Conservation (phyloP, 164 flowering plant species). For the Nymphaea thermarum region DNA sequence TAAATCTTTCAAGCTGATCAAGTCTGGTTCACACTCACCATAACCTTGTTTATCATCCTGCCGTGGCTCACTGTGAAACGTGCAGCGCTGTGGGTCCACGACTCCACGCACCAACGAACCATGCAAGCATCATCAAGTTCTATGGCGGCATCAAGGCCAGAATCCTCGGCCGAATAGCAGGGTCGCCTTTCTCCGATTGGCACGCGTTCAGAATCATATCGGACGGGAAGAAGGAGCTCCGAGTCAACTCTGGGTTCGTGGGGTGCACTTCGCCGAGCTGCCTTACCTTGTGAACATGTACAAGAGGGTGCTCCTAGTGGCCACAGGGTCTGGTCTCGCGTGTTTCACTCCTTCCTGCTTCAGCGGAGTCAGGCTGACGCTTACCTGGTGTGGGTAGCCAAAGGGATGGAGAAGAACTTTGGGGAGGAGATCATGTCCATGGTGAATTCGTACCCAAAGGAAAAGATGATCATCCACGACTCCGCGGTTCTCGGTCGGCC, state of each 20-base stretch:
- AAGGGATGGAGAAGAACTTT: conserved; percentile 42
- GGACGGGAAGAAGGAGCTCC: conserved; percentile 46
- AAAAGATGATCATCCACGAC: conserved; percentile 51
- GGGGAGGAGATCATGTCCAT: conserved; percentile 38
- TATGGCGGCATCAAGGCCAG: conserved; percentile 47
- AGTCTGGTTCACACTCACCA: conserved; percentile 45
- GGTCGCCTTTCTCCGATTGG: conserved; percentile 64
- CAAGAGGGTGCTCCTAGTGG: conserved; percentile 40
- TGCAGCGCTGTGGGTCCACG: conserved; percentile 29
- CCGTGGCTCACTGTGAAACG: conserved; percentile 56
- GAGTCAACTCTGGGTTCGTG: conserved; percentile 50
- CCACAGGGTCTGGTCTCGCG: conserved; percentile 67
- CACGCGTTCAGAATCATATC: conserved; percentile 74
- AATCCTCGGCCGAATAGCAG: conserved; percentile 52
- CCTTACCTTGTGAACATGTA: conserved; percentile 61
- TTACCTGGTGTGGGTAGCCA: conserved; percentile 51
- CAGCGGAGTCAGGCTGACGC: conserved; percentile 39
- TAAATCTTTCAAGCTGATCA: conserved; percentile 15
- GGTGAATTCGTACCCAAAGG: conserved; percentile 36
- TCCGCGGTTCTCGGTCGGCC: conserved; percentile 49
- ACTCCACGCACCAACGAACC: conserved; percentile 43
- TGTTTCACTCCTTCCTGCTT: conserved; percentile 46
- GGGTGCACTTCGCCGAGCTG: conserved; percentile 50
- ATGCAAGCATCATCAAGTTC: conserved; percentile 53
- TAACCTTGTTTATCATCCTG: conserved; percentile 35